A percentile compares a stretch with the other conserved stretches of the same genome.
These are phyloP conservation scores for Sodiomyces alkalinus DNA, from an alignment of 2,329 filamentous ascomycete genomes.

Conservation along the genomic window DNA sequence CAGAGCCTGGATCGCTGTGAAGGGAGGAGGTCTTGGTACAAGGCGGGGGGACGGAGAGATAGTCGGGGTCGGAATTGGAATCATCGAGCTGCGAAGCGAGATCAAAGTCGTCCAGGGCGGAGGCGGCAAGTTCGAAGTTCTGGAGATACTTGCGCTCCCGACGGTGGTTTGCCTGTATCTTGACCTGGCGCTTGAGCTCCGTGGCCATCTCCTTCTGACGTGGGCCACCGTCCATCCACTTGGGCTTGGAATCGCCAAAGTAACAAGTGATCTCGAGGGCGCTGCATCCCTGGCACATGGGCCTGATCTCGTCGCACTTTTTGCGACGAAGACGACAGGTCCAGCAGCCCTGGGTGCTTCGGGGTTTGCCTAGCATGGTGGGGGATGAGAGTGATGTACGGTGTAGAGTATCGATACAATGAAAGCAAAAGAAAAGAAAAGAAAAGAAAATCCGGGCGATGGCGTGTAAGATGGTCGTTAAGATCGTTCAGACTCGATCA, in stretches of 20 bases:
- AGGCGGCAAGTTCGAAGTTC: slow-evolving; percentile 14
- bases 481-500: too few species aligned
- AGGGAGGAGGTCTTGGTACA: slow-evolving; percentile 4
- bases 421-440: too few species aligned
- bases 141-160: slow-evolving; percentile 32
- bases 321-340: slow-evolving; percentile 46
- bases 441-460: too few species aligned
- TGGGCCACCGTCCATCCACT: slow-evolving; percentile 36
- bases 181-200: slow-evolving; percentile 11
- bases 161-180: slow-evolving; percentile 9
- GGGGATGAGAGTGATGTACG: too few species aligned
- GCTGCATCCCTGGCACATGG: slow-evolving; percentile 34
- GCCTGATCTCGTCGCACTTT: slow-evolving; percentile 41
- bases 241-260: slow-evolving; percentile 34
- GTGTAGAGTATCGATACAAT: too few species aligned
- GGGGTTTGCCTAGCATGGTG: slow-evolving; percentile 11
- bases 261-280: slow-evolving; percentile 41
- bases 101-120: slow-evolving; percentile 1
- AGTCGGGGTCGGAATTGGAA: slow-evolving; percentile 4
- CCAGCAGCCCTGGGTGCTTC: slow-evolving; percentile 38
- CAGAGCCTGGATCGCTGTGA: too few species aligned
- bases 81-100: too few species aligned
- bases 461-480: too few species aligned
- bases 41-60: slow-evolving; percentile 4
- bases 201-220: slow-evolving; percentile 11